A percentile compares a stretch with the other conserved stretches of the same genome.
These are phyloP conservation scores for Tardiomyces digboiensis DNA, from an alignment of 1,139 yeast genomes.

Conservation along the genomic window DNA sequence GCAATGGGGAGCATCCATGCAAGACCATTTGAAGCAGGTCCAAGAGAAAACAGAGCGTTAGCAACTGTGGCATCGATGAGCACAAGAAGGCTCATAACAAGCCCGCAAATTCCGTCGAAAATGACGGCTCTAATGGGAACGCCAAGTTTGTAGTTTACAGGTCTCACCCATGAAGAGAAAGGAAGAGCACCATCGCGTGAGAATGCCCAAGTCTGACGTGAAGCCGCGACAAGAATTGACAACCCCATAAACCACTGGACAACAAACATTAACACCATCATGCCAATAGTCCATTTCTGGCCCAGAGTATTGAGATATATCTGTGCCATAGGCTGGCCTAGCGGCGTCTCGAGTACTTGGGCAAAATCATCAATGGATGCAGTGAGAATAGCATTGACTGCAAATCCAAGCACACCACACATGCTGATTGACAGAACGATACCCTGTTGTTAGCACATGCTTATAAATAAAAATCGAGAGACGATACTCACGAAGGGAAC, in stretches of 20 bases:
- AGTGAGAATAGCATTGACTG: conserved; percentile 26
- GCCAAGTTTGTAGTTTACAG: conserved; percentile 37
- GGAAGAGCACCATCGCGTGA: conserved; percentile 90
- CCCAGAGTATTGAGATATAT: conserved; percentile 58
- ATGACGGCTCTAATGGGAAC: conserved; percentile 52
- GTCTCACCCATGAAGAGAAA: conserved; percentile 28
- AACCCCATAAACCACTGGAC: conserved; percentile 50
- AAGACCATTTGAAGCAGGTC: conserved; percentile 46
- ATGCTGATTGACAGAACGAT: conserved; percentile 44
- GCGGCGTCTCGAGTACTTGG: conserved; percentile 46
- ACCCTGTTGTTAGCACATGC: no score
- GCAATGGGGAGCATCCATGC: conserved; percentile 51
- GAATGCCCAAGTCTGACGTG: conserved; percentile 78
- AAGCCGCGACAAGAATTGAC: conserved; percentile 65
- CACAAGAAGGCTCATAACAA: conserved; percentile 45
- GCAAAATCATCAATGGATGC: conserved; percentile 15
- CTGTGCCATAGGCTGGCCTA: conserved; percentile 47
- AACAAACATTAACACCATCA: conserved; percentile 21
- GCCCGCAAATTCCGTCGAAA: conserved; percentile 37
- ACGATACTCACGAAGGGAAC: conserved; percentile 65
- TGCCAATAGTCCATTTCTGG: conserved; percentile 47
- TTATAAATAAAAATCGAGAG: no score
- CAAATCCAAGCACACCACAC: conserved; percentile 55
- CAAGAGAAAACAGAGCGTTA: conserved; percentile 45
- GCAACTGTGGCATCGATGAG: conserved; percentile 50